Evolutionary conservation across 441 rosid species (phyloP), one percentile per base, ranked within the genome.

Genomic region (Erysimum cheiri): DNA sequence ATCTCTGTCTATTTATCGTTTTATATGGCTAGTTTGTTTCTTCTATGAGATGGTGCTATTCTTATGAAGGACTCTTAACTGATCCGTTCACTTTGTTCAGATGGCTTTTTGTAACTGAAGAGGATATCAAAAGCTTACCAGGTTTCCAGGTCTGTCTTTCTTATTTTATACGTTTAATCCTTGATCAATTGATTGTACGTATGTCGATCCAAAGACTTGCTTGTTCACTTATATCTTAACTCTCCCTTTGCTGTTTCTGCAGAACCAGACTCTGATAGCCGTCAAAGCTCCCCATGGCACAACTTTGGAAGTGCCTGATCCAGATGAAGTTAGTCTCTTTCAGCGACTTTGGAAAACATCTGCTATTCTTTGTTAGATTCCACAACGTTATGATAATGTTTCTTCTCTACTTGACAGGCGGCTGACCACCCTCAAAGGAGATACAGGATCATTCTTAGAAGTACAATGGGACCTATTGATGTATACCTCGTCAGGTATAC

Each of bases 271-370:
- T 52, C 88, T 94, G 63, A 94, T 94, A 72, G 99, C 98, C 66
- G 81, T 94, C 60, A 92, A 92, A 85, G 99, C 98, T 81, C 98
- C 98, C 29, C 98, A 94, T 76, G 98, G 98, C 69, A 94, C 98
- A 49, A 92, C 98, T n/a, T 73, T 94, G 73, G 98, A 94, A 85
- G 97, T 94, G 59, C 98, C 97, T 44, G 97, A 94, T 84, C 98
- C 98, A 32, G 92, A 87, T 76, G 97, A 92, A 74, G 98, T 94
- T 80, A 83, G 91, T 74, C 29, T 36, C 73, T 43, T 13, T 41
- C 60, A 39, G 28, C 49, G 31, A 36, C 55, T 65, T 13, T 69
- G 10, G 19, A 12, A 46, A 49, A 13, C 67, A 57, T 39, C 31
- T 64, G 40, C 54, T 63, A 36, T 75, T 35, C 67, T 26, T 69